Evolutionary conservation across 73 alveolate genomes (phyloP).

Genomic region (Tetrahymena elliotti): DNA sequence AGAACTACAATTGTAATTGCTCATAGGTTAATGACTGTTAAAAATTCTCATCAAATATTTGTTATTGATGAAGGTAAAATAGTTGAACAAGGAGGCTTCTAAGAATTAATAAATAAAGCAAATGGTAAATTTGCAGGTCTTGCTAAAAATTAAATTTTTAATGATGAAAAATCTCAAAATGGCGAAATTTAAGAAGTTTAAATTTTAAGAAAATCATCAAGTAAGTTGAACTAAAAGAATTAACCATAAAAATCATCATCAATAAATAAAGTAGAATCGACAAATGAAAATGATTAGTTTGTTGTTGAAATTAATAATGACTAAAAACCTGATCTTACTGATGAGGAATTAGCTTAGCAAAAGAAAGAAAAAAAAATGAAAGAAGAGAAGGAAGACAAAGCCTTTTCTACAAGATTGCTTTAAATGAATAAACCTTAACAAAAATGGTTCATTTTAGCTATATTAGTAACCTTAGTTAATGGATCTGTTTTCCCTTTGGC

Average conservation of each 20-base stretch:
- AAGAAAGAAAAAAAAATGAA: slow-evolving; percentile 9
- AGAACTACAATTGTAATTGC: slow-evolving; percentile 24
- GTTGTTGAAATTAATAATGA: slow-evolving; percentile 4
- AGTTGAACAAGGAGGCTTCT: slow-evolving; percentile 34
- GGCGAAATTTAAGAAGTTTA: not conserved
- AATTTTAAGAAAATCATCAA: not conserved
- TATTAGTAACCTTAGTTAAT: not conserved
- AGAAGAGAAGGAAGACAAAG: slow-evolving; percentile 4
- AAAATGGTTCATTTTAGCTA: not conserved
- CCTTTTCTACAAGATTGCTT: slow-evolving; percentile 18
- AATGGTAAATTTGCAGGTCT: not conserved
- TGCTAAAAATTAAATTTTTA: not conserved
- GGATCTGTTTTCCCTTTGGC: not conserved
- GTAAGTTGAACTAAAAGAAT: not conserved
- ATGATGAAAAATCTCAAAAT: not conserved
- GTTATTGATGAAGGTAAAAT: slow-evolving; percentile 47
- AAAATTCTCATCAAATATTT: slow-evolving; percentile 42
- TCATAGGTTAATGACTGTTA: slow-evolving; percentile 45
- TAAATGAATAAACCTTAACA: slow-evolving; percentile 5
- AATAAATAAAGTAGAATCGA: not conserved
- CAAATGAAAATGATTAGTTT: not conserved
- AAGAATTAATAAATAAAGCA: not conserved
- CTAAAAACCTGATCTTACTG: not conserved
- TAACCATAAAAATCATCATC: not conserved
- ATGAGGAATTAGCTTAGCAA: slow-evolving; percentile 17